phyloP scores from a whole-genome alignment of 257 asterid species.

The Gardenia jasminoides region DNA sequence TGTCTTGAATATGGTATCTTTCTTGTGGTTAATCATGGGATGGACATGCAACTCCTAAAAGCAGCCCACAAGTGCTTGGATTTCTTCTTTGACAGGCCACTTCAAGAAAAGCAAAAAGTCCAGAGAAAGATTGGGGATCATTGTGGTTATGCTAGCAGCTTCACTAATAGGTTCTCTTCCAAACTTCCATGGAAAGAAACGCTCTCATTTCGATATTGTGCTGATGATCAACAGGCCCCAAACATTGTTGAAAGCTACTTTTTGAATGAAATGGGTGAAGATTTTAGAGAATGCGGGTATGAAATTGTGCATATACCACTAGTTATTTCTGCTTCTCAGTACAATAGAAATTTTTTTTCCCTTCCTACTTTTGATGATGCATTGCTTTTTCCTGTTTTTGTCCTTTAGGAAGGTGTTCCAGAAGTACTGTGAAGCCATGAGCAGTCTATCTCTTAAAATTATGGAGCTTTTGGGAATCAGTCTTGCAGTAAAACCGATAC shows the following conservation, averaged over 20 bases:
- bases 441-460: constrained; percentile 43
- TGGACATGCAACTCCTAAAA: constrained; percentile 45
- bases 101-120: constrained; percentile 49
- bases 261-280: constrained; percentile 48
- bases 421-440: constrained; percentile 66
- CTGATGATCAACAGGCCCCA: constrained; percentile 25
- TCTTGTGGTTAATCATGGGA: constrained; percentile 63
- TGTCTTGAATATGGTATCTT: constrained; percentile 69
- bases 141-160: constrained; percentile 80
- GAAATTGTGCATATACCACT: background rate
- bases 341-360: background rate
- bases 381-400: background rate
- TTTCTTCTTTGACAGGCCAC: constrained; percentile 45
- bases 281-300: constrained; percentile 56
- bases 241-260: constrained; percentile 38
- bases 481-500: constrained; percentile 49
- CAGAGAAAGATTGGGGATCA: constrained; percentile 55
- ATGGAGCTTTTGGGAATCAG: constrained; percentile 70
- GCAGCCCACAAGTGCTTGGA: constrained; percentile 39
- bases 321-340: background rate
- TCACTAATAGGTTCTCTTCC: constrained; percentile 61
- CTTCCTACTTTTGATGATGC: background rate
- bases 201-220: constrained; percentile 50
- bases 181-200: constrained; percentile 94
- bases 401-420: constrained; percentile 48